Base-by-base conservation (phyloP, 2,329 filamentous ascomycete species). In the Clonostachys rosea region DNA sequence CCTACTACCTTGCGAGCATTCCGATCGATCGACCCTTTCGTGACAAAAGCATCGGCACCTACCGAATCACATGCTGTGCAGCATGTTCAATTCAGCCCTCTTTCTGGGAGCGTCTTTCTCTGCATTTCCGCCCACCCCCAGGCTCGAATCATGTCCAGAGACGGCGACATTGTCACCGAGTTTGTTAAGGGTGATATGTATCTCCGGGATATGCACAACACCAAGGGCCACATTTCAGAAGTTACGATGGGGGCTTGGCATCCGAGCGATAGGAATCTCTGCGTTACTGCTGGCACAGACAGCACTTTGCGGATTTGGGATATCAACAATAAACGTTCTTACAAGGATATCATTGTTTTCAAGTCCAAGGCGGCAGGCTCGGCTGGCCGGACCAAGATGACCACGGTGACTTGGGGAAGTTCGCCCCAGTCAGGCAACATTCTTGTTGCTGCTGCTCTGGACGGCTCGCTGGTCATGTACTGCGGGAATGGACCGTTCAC, bases 181-280 rank as follows among this genome's bases (percentile, higher is more conserved):
- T 97, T 96, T 54, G 86, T 91, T 56, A 99, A 99, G 69, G 94
- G 94, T 42, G 94, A 99, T 63, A 97, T 97, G 91, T 99, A 99
- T 59, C 71, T 99, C 54, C 81, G 92, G 47, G 94, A 99, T 64
- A 95, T 97, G 87, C 83, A 96, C 67, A 91, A 97, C 63, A 99
- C 94, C 5, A 97, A 96, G 64, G 94, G 94, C 2, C 94, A 99
- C 67, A 84, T 96, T 45, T 91, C 91, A 5, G 94, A 96, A 66
- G 81, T 96, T 39, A 91, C 90, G 5, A 87, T 86, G 18, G 92
- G 89, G 18, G 87, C 86, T 37, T 99, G 94, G 94, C 89, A 92
- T 66, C 94, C 94, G 1, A 84, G 84, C 3, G 85, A 96, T 62
- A 84, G 79, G 59, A 91, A 96, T 55, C 58, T 91, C 1, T 95